These are phyloP conservation scores for Potentilla sterilis DNA, from an alignment of 306 rosid genomes.

Conservation along the genomic window DNA sequence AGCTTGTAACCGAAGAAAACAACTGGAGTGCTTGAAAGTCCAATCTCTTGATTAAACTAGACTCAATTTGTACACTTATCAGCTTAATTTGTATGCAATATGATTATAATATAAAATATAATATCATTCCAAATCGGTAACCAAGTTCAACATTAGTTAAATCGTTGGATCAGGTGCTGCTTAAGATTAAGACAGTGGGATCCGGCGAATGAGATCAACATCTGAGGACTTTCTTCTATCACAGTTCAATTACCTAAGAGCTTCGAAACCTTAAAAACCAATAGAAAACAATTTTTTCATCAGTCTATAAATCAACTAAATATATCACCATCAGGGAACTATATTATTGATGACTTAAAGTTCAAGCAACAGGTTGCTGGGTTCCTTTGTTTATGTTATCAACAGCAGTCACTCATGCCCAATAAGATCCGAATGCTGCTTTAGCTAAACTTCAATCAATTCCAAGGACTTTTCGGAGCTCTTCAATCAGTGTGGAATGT, in stretches of 20 bases:
- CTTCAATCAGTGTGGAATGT: neutral
- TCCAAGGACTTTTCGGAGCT: neutral
- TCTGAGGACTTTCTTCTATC: neutral
- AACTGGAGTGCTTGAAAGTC: neutral
- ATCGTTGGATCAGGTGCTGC: conserved; percentile 14
- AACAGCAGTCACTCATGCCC: too few relatives aligned
- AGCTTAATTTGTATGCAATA: neutral
- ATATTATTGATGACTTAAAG: neutral
- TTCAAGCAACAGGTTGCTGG: conserved; percentile 1
- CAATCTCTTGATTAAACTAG: neutral
- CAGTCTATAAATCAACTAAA: neutral
- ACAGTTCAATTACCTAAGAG: neutral
- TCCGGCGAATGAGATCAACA: neutral
- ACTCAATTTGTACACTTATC: neutral
- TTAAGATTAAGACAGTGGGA: neutral
- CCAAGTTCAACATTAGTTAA: neutral
- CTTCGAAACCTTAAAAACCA: conserved; percentile 12
- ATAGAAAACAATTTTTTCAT: neutral
- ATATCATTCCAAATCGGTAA: neutral
- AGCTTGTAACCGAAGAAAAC: neutral
- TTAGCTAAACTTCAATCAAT: neutral
- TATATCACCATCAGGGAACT: neutral
- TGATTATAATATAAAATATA: neutral
- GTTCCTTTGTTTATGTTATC: neutral
- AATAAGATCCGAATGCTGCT: neutral